These are phyloP conservation scores for Ophiostoma perfectum DNA, from an alignment of 2,329 filamentous ascomycete genomes.

Conservation along the genomic window DNA sequence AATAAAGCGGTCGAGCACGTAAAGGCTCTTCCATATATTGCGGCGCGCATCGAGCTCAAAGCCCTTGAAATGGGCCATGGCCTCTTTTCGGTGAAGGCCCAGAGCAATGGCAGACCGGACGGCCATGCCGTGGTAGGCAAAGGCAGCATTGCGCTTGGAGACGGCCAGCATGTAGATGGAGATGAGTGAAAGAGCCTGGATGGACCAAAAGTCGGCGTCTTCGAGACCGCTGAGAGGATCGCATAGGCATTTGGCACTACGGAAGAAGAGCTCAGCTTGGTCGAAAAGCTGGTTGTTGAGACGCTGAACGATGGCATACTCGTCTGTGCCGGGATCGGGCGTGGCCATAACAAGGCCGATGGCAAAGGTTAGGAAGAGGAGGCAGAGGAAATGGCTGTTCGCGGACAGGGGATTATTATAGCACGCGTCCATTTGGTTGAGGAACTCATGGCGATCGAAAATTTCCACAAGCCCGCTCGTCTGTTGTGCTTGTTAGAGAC, in stretches of 20 bases:
- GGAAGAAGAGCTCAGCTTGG: constrained; percentile 58
- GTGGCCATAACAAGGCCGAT: constrained; percentile 57
- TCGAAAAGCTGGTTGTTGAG: constrained; percentile 45
- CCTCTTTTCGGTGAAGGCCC: constrained; percentile 57
- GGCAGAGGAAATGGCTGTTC: constrained; percentile 49
- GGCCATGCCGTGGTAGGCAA: constrained; percentile 58
- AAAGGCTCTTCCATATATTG: constrained; percentile 60
- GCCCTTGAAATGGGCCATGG: constrained; percentile 47
- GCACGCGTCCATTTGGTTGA: constrained; percentile 45
- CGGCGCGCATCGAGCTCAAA: constrained; percentile 37
- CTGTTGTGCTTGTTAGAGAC: constrained; percentile 31
- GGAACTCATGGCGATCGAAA: constrained; percentile 49
- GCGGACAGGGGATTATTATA: constrained; percentile 50
- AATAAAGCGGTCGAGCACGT: constrained; percentile 59
- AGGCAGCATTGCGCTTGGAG: constrained; percentile 58
- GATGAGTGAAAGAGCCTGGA: constrained; percentile 60
- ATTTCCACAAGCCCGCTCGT: constrained; percentile 58
- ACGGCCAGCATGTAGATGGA: constrained; percentile 58
- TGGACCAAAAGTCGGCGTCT: constrained; percentile 59
- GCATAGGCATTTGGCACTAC: constrained; percentile 50
- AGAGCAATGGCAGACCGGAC: constrained; percentile 57
- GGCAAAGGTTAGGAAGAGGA: constrained; percentile 57
- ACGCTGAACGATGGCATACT: constrained; percentile 47
- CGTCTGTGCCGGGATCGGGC: constrained; percentile 44
- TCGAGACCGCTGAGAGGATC: constrained; percentile 48